Percentiles rank a stretch among this genome's conserved stretches.
Evolutionary conservation across 805 yeast species (phyloP).

Genomic region (Ogataea methylovora): DNA sequence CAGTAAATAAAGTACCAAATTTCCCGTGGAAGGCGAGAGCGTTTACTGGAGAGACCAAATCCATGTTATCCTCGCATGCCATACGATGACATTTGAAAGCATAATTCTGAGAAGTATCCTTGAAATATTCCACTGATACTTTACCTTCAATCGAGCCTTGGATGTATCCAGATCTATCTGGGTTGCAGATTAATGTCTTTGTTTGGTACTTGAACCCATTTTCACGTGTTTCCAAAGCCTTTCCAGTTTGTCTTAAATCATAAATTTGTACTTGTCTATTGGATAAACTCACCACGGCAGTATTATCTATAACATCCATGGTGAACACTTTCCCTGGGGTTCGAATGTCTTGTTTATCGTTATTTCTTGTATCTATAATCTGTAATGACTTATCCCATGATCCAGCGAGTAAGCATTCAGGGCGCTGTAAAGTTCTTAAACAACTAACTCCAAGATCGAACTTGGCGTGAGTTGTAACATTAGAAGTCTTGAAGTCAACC

Average conservation of each 20-base stretch:
- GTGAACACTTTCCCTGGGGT: conserved; percentile 48
- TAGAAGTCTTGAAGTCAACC: neutral
- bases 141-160: conserved; percentile 77
- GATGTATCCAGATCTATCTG: conserved; percentile 52
- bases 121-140: conserved; percentile 64
- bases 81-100: conserved; percentile 79
- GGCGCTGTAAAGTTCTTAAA: neutral
- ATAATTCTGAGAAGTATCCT: conserved; percentile 42
- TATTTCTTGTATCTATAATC: conserved; percentile 34
- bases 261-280: conserved; percentile 45
- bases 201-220: conserved; percentile 65
- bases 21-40: conserved; percentile 38
- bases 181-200: conserved; percentile 46
- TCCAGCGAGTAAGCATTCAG: conserved; percentile 39
- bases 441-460: neutral
- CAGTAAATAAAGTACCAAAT: conserved; percentile 35
- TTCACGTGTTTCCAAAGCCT: conserved; percentile 37
- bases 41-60: conserved; percentile 20
- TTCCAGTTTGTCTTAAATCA: conserved; percentile 38
- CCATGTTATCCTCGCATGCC: conserved; percentile 33
- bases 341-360: conserved; percentile 11
- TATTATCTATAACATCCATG: conserved; percentile 40
- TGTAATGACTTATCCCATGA: conserved; percentile 55
- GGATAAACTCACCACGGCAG: conserved; percentile 40
- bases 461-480: no score